Evolutionary conservation across 139 green algal genomes (phyloP).

Genomic region (Volvox reticuliferus): DNA sequence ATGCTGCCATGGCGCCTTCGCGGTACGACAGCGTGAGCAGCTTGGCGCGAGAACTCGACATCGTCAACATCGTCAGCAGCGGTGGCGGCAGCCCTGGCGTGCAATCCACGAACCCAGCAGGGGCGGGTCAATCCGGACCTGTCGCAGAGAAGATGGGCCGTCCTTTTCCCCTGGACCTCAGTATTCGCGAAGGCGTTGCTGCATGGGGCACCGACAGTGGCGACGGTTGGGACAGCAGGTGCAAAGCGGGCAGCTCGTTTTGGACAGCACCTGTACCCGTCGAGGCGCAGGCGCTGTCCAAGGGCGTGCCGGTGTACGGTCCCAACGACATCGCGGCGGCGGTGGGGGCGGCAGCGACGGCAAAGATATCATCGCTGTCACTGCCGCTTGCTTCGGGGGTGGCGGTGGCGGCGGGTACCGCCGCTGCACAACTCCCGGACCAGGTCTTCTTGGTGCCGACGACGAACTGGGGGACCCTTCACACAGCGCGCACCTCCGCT

Average conservation of each 20-base stretch:
- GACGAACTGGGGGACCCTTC: neutral
- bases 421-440: neutral
- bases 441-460: no score
- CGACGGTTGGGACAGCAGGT: no score
- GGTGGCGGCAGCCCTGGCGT: neutral
- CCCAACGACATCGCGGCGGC: no score
- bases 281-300: no score
- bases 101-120: neutral
- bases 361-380: neutral
- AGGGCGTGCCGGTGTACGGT: no score
- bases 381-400: neutral
- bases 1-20: neutral
- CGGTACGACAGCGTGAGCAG: conserved; percentile 17
- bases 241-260: no score
- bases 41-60: neutral
- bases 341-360: neutral
- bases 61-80: neutral
- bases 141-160: neutral
- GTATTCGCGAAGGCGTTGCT: no score
- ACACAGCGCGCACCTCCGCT: neutral
- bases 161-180: no score
- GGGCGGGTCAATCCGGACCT: neutral
- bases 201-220: no score
- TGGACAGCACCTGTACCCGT: no score
- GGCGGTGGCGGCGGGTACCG: neutral